Evolutionary conservation across 2,329 filamentous ascomycete species (phyloP).

Genomic region (Trichoderma sp.): DNA sequence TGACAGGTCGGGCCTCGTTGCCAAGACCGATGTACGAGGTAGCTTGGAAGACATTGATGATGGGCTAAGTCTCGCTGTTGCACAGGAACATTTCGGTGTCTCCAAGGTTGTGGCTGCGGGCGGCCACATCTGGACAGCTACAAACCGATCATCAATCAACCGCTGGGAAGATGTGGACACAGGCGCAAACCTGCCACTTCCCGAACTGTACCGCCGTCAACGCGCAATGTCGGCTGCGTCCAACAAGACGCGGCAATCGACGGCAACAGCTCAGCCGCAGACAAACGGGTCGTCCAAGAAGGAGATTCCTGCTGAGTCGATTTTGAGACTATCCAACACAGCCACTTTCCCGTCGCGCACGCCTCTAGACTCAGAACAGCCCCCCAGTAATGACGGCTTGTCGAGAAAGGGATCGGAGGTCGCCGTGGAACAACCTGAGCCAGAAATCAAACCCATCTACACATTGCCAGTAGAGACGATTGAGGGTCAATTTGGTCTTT

Average conservation of each 20-base stretch:
- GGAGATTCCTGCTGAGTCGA: slow-evolving; percentile 72
- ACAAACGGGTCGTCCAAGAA: slow-evolving; percentile 45
- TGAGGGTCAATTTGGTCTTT: slow-evolving; percentile 89
- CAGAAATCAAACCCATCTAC: slow-evolving; percentile 58
- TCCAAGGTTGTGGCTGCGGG: slow-evolving; percentile 65
- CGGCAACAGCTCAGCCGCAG: slow-evolving; percentile 30
- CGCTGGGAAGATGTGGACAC: slow-evolving; percentile 87
- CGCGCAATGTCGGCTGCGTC: slow-evolving; percentile 46
- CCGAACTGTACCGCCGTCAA: slow-evolving; percentile 50
- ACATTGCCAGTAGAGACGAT: slow-evolving; percentile 74
- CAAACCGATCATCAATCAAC: slow-evolving; percentile 86
- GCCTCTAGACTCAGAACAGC: slow-evolving; percentile 52
- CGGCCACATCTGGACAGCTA: slow-evolving; percentile 85
- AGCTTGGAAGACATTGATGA: slow-evolving; percentile 70
- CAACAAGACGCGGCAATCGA: slow-evolving; percentile 32
- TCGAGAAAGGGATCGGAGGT: slow-evolving; percentile 40
- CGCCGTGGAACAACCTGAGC: slow-evolving; percentile 30
- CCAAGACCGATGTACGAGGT: slow-evolving; percentile 85
- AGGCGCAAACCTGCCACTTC: slow-evolving; percentile 64
- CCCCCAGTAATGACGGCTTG: slow-evolving; percentile 44
- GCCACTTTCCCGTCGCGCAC: slow-evolving; percentile 66
- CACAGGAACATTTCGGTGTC: slow-evolving; percentile 85
- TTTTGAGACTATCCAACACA: slow-evolving; percentile 81
- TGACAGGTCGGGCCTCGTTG: slow-evolving; percentile 88
- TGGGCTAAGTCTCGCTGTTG: slow-evolving; percentile 83